A percentile compares a stretch with the other conserved stretches of the same genome.
Conservation (phyloP, 345 rosid species). For the Barbarea vulgaris region DNA sequence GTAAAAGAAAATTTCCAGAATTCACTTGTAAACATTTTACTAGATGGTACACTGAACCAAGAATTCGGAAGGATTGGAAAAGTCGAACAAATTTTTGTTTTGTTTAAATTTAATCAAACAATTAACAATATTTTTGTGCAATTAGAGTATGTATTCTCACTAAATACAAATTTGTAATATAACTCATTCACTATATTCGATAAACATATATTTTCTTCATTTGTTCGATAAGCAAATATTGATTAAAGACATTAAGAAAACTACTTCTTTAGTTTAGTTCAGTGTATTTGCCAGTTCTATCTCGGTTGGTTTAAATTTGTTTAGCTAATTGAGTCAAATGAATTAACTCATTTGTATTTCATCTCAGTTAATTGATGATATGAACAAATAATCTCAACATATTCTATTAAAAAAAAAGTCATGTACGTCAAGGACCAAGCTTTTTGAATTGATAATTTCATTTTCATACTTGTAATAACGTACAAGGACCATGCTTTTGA, state of each 20-base stretch:
- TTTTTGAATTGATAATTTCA: conserved; percentile 5
- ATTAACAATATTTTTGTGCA: not conserved
- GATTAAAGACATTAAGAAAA: not conserved
- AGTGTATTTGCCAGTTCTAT: not conserved
- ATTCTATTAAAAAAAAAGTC: not conserved
- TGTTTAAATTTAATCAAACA: not conserved
- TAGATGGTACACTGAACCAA: no score
- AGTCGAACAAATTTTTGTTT: not conserved
- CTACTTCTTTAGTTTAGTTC: not conserved
- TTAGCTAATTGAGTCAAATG: not conserved
- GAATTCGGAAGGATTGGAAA: no score
- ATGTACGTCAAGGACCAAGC: not conserved
- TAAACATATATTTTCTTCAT: no score
- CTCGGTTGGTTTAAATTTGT: not conserved
- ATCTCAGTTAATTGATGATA: not conserved
- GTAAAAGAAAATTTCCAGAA: not conserved
- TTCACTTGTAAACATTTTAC: no score
- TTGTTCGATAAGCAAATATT: not conserved
- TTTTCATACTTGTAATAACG: conserved; percentile 8
- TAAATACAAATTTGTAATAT: not conserved
- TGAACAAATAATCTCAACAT: not conserved
- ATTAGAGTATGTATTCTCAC: not conserved
- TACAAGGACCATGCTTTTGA: conserved; percentile 17
- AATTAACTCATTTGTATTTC: not conserved
- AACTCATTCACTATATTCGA: not conserved